Percentiles rank a stretch among this genome's conserved stretches.
These are phyloP conservation scores for Torulaspora pretoriensis DNA, from an alignment of 1,139 yeast genomes.

Conservation along the genomic window DNA sequence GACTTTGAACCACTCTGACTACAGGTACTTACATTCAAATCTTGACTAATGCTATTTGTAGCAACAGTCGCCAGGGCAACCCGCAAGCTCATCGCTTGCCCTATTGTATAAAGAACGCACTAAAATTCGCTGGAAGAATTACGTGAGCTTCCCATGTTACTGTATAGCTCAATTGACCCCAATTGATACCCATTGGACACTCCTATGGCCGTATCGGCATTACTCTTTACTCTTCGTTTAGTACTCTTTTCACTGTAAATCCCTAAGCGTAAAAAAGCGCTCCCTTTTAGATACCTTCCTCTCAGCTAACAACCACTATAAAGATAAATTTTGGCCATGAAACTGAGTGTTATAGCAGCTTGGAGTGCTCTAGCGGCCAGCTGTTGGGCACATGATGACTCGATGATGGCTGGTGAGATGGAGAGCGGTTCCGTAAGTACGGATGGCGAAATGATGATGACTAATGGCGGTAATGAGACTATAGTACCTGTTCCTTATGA, in stretches of 20 bases:
- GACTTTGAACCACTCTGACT: conserved; percentile 31
- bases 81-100: conserved; percentile 2
- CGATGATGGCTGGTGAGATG: conserved; percentile 18
- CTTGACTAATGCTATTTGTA: not conserved
- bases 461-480: conserved; percentile 1
- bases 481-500: conserved; percentile 46
- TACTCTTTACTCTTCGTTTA: not conserved
- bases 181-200: not conserved
- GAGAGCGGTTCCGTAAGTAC: conserved; percentile 1
- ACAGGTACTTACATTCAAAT: not conserved
- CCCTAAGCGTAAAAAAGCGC: not conserved
- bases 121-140: not conserved
- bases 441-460: not conserved
- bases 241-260: not conserved
- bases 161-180: not conserved
- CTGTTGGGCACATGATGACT: conserved; percentile 11
- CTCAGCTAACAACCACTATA: not conserved
- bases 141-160: not conserved
- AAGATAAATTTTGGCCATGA: not conserved
- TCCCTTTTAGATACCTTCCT: not conserved
- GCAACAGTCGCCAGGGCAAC: conserved; percentile 1
- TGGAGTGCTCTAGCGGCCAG: not conserved
- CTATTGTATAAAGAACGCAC: conserved; percentile 1
- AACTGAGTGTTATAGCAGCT: not conserved
- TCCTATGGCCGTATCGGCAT: not conserved